These are phyloP conservation scores for Cyclotella cryptica DNA, from an alignment of 108 stramenopile species.

Conservation along the genomic window DNA sequence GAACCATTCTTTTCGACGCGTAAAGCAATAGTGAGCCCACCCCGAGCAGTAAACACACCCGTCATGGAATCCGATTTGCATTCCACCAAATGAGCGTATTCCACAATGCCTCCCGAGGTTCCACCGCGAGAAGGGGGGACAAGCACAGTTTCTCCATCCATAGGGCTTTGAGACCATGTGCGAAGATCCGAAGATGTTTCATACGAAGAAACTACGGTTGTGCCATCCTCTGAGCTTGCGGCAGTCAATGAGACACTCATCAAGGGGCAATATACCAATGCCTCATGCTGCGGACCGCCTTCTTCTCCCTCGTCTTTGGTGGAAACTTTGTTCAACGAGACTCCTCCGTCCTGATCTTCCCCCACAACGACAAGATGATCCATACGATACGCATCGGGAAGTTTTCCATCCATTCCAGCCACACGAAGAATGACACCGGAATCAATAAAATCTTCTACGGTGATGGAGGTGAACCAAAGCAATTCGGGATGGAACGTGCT, in stretches of 20 bases:
- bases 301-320: not conserved
- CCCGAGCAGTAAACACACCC: constrained; percentile 54
- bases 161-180: not conserved
- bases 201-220: not conserved
- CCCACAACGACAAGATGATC: not conserved
- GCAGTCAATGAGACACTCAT: not conserved
- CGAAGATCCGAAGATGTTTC: not conserved
- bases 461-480: not conserved
- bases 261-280: not conserved
- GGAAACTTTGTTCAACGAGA: not conserved
- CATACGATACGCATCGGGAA: not conserved
- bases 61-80: constrained; percentile 49
- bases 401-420: not conserved
- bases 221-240: not conserved
- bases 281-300: not conserved
- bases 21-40: constrained; percentile 61
- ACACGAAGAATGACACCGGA: not conserved
- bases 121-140: constrained; percentile 6
- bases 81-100: constrained; percentile 48
- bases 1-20: constrained; percentile 28
- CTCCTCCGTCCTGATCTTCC: not conserved
- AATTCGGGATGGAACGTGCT: not conserved
- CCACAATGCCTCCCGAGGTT: constrained; percentile 18
- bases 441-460: not conserved
- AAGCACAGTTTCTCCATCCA: not conserved